Percentiles rank a stretch among this genome's conserved stretches.
Evolutionary conservation across 148 eudicot genomes (phyloP).

Genomic region (Chenopodium quinoa): DNA sequence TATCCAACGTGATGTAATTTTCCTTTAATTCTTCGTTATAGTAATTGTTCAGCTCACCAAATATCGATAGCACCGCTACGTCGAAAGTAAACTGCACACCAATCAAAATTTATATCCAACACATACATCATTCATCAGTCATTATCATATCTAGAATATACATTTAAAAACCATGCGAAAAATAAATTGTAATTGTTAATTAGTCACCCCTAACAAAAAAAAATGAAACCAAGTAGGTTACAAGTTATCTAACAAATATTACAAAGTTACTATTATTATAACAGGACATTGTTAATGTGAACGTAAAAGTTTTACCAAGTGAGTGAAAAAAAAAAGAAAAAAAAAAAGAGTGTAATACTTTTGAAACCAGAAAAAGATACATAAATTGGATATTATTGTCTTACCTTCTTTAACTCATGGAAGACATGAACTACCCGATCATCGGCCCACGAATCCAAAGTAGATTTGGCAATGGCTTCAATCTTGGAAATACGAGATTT

Average conservation of each 20-base stretch:
- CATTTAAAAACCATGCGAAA: background rate
- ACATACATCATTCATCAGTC: background rate
- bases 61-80: conserved; percentile 41
- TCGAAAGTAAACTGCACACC: conserved; percentile 44
- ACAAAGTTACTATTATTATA: too few relatives aligned
- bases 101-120: background rate
- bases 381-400: background rate
- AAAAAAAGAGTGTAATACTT: too few relatives aligned
- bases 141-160: background rate
- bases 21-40: conserved; percentile 35
- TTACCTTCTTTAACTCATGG: conserved; percentile 39
- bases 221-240: too few relatives aligned
- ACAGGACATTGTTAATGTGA: too few relatives aligned
- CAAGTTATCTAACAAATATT: too few relatives aligned
- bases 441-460: conserved; percentile 40
- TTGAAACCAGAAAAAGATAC: too few relatives aligned
- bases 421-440: conserved; percentile 28
- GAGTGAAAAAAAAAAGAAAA: too few relatives aligned
- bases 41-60: conserved; percentile 38
- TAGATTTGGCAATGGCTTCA: conserved; percentile 39
- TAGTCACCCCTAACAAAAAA: too few relatives aligned
- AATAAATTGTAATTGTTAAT: too few relatives aligned
- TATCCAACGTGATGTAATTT: conserved; percentile 43
- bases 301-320: too few relatives aligned
- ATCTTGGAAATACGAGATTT: conserved; percentile 37